Conservation (phyloP, 495 filamentous ascomycete species). For the Neurospora sp. region DNA sequence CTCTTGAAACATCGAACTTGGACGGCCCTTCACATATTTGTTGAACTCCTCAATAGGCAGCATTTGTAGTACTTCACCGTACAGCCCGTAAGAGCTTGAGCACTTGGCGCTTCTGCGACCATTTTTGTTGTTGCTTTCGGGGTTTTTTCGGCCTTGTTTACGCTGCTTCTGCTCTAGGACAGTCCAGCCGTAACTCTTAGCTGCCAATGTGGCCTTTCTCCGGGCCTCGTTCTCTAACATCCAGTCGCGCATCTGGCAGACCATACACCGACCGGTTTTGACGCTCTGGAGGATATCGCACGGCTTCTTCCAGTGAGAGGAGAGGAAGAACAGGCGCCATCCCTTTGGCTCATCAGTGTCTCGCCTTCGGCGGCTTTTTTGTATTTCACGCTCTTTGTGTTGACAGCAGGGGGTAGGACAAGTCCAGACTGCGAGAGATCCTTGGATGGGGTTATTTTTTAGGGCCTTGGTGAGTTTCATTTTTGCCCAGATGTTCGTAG, state of each 20-base stretch:
- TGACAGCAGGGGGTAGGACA: neutral
- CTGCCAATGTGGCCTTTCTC: neutral
- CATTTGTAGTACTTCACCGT: neutral
- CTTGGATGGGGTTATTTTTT: neutral
- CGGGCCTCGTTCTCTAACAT: neutral
- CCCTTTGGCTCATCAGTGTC: neutral
- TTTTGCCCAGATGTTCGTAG: neutral
- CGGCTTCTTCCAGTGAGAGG: neutral
- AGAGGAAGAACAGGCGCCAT: neutral
- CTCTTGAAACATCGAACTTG: neutral
- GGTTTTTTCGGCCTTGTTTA: neutral
- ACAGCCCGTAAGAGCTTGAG: neutral
- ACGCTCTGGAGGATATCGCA: neutral
- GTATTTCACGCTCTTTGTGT: neutral
- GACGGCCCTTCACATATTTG: neutral
- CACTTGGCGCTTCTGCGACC: neutral
- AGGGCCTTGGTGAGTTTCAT: neutral
- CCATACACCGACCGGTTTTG: neutral
- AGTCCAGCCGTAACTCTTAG: neutral
- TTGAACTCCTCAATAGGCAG: conserved; percentile 1
- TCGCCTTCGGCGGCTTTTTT: neutral
- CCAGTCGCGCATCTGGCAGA: neutral
- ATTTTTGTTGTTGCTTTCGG: neutral
- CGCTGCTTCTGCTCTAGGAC: neutral
- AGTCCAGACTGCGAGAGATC: neutral